A percentile compares a stretch with the other conserved stretches of the same genome.
phyloP scores from a whole-genome alignment of 1,139 yeast species.

The Candida tetrigidarum region DNA sequence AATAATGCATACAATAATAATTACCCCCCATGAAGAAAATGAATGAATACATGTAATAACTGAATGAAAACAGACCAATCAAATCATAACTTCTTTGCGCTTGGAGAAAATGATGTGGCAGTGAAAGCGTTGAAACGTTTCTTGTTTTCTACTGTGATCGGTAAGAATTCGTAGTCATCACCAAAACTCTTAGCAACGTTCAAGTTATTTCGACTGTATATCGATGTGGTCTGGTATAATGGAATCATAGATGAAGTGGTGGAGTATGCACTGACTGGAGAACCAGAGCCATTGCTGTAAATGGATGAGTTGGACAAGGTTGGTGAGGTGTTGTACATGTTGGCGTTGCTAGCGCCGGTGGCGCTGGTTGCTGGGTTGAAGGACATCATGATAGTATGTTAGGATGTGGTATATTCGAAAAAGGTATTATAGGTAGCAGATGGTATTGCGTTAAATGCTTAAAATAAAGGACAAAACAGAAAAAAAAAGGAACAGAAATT shows the following conservation, averaged over 20 bases:
- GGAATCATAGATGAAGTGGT: conserved; percentile 19
- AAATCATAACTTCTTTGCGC: background rate
- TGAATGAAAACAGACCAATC: background rate
- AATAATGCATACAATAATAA: background rate
- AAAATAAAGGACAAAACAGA: no score
- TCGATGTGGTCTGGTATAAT: conserved; percentile 27
- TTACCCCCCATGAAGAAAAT: background rate
- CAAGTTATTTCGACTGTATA: conserved; percentile 61
- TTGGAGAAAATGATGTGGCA: conserved; percentile 58
- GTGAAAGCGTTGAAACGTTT: conserved; percentile 58
- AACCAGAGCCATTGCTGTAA: conserved; percentile 11
- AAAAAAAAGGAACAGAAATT: no score
- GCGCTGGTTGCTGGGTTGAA: conserved; percentile 9
- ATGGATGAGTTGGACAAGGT: conserved; percentile 6
- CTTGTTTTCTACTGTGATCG: conserved; percentile 32
- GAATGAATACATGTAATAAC: background rate
- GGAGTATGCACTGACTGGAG: conserved; percentile 31
- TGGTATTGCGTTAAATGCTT: no score
- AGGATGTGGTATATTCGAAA: background rate
- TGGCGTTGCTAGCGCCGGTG: conserved; percentile 16
- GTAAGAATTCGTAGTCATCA: conserved; percentile 62
- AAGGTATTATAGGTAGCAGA: no score
- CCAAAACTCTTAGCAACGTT: conserved; percentile 21
- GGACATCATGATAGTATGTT: conserved; percentile 1
- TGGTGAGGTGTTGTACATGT: conserved; percentile 22